phyloP scores from a whole-genome alignment of 768 basidiomycete genomes.

The Russula sp. region DNA sequence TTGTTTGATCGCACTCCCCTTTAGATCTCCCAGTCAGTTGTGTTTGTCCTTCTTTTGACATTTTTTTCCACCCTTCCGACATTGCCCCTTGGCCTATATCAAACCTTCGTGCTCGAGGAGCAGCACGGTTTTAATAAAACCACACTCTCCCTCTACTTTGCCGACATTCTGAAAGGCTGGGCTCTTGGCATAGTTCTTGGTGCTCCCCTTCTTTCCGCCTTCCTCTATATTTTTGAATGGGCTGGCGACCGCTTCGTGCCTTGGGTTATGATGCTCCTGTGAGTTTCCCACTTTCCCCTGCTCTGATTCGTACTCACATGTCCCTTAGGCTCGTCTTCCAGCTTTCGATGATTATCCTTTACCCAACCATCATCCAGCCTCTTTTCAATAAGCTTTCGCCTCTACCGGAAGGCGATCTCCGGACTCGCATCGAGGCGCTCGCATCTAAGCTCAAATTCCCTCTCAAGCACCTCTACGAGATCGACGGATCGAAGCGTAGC shows the following conservation, averaged over 20 bases:
- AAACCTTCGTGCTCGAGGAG: constrained; percentile 91
- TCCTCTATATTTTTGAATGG: constrained; percentile 88
- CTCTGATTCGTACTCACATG: constrained; percentile 3
- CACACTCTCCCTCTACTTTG: constrained; percentile 64
- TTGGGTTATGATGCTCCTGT: constrained; percentile 93
- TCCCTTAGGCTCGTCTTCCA: constrained; percentile 68
- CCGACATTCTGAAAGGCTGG: constrained; percentile 80
- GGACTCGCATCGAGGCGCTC: constrained; percentile 68
- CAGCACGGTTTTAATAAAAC: constrained; percentile 98
- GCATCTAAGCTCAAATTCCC: constrained; percentile 87
- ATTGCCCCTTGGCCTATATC: constrained; percentile 74
- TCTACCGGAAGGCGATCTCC: constrained; percentile 68
- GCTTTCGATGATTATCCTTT: constrained; percentile 73
- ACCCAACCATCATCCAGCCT: constrained; percentile 87
- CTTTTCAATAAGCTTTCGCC: constrained; percentile 97
- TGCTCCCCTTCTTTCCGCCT: constrained; percentile 77
- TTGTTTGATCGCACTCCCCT: neutral
- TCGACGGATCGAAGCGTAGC: constrained; percentile 93
- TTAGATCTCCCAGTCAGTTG: constrained; percentile 80
- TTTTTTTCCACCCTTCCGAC: constrained; percentile 60
- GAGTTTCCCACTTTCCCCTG: constrained; percentile 28
- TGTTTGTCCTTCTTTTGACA: constrained; percentile 64
- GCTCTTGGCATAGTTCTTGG: constrained; percentile 64
- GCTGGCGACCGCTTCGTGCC: constrained; percentile 90
- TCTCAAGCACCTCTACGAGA: constrained; percentile 90